These are phyloP conservation scores for Hypoxylon sp. DNA, from an alignment of 2,329 filamentous ascomycete genomes.

Conservation along the genomic window DNA sequence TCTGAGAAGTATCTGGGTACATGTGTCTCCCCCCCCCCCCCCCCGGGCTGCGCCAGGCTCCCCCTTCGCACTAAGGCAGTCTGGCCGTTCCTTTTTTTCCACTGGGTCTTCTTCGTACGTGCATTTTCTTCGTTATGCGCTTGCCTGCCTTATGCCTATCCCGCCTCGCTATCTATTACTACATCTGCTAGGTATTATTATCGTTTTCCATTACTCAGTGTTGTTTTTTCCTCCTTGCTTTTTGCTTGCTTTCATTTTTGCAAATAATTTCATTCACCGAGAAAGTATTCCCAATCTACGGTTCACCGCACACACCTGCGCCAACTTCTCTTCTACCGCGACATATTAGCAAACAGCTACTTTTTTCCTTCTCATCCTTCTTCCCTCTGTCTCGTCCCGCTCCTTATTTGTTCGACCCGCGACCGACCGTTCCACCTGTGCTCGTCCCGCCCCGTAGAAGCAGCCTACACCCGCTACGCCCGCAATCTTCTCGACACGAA, in stretches of 20 bases:
- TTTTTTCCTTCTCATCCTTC: conserved; percentile 9
- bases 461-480: conserved; percentile 23
- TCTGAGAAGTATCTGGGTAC: conserved; percentile 14
- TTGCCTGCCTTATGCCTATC: conserved; percentile 17
- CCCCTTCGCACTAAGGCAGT: too few species aligned
- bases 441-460: conserved; percentile 25
- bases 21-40: conserved; percentile 3
- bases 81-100: conserved; percentile 8
- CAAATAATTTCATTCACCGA: conserved; percentile 31
- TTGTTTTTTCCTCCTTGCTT: conserved; percentile 23
- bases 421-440: conserved; percentile 33
- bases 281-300: conserved; percentile 24
- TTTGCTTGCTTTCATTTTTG: conserved; percentile 29
- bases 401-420: conserved; percentile 22
- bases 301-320: conserved; percentile 14
- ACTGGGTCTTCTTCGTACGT: conserved; percentile 8
- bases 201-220: conserved; percentile 6
- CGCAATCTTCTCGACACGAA: conserved; percentile 29
- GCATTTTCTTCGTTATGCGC: conserved; percentile 24
- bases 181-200: conserved; percentile 23
- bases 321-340: conserved; percentile 15
- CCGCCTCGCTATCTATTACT: conserved; percentile 11
- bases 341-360: conserved; percentile 31
- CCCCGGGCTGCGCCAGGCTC: too few species aligned
- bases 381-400: conserved; percentile 5